Evolutionary conservation across 2,329 filamentous ascomycete species (phyloP), one percentile per base, ranked within the genome.

Genomic region (Microsporum audouinii): DNA sequence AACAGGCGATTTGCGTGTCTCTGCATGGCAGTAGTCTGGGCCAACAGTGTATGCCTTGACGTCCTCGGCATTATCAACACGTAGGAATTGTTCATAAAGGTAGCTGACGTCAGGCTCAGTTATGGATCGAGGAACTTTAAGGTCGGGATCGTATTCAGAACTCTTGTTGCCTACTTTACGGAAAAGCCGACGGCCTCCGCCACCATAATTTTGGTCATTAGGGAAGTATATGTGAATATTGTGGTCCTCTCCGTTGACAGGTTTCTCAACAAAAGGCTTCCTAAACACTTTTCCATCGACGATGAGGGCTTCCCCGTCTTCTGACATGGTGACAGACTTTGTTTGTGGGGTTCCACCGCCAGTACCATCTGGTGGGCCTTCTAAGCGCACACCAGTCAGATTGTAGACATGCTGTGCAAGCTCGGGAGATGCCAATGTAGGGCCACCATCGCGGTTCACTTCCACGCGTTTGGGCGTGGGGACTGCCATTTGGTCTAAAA

Each of bases 141-240:
- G 81, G 8, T 86, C 85, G 14, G 88, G 82, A 63, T 96, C 88
- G 69, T 88, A 95, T 73, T 99, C 95, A 0, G 92, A 97, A 73
- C 92, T 97, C 77, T 99, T 99, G 80, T 99, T 99, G 69, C 95
- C 95, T 68, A 99, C 89, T 74, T 99, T 99, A 62, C 94, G 84
- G 76, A 99, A 99, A 2, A 99, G 82, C 66, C 92, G 89, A 62
- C 95, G 83, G 31, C 91, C 95, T 62, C 94, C 94, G 56, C 92
- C 91, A 2, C 91, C 91, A 56, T 88, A 83, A 47, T 89, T 88
- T 62, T 77, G 71, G 63, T 75, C 73, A 64, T 86, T 88, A 27
- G 92, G 89, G 70, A 95, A 97, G 76, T 97, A 99, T 61, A 99
- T 96, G 75, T 95, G 88, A 68, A 99, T 96, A 72, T 99, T 99